Conservation (phyloP, 129 eudicot species). For the Heracleum sosnowskyi region DNA sequence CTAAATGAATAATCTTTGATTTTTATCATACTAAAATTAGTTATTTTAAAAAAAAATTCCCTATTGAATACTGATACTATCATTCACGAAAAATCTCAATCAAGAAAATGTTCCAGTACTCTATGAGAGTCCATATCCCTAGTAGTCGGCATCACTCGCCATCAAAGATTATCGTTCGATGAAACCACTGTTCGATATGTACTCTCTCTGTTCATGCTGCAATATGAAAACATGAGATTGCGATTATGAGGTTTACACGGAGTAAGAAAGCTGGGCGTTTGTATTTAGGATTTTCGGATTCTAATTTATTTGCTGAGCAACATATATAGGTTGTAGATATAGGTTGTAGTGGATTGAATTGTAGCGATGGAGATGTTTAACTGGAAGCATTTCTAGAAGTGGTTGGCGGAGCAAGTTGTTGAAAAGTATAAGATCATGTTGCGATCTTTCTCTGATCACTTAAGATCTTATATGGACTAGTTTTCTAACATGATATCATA, state of each 20-base stretch:
- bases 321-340: no score
- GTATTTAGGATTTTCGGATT: slow-evolving; percentile 64
- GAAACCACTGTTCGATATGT: no score
- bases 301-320: slow-evolving; percentile 79
- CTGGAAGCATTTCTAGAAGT: slow-evolving; percentile 84
- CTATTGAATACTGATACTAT: no score
- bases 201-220: slow-evolving; percentile 55
- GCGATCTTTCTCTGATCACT: no score
- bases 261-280: slow-evolving; percentile 38
- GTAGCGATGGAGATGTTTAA: slow-evolving; percentile 79
- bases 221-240: slow-evolving; percentile 55
- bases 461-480: no score
- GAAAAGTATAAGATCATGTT: no score
- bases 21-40: no score
- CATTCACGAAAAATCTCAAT: slow-evolving; percentile 37
- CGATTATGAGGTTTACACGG: slow-evolving; percentile 53
- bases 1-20: no score
- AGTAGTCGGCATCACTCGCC: slow-evolving; percentile 70
- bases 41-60: no score
- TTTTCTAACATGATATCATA: no score
- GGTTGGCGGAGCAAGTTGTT: slow-evolving; percentile 61
- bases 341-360: slow-evolving; percentile 68
- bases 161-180: no score
- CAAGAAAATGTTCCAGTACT: slow-evolving; percentile 44
- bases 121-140: slow-evolving; percentile 59